Evolutionary conservation across 306 rosid genomes (phyloP), one percentile per base, ranked within the genome.

Genomic region (Cucumis melo): DNA sequence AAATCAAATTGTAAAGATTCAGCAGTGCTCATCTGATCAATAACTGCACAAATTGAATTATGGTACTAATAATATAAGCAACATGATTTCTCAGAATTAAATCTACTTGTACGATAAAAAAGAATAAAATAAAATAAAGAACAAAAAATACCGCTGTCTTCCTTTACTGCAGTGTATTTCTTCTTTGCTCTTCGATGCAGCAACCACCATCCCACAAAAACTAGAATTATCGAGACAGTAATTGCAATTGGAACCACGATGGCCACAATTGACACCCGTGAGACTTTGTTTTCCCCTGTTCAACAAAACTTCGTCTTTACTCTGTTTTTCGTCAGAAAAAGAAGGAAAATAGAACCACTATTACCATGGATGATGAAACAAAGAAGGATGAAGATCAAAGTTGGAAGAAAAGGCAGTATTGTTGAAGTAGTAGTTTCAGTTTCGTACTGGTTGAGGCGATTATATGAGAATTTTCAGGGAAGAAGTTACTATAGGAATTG

Each of bases 1-100:
- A 89, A 78, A 61, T 81, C 78, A 76, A 77, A 81, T 68, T 87
- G 88, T 63, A 87, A 66, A 24, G 82, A 83, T 36, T 87, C 91
- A 3, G 68, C 59, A 29, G 77, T 79, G 13, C 61, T 46, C 55
- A 32, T 23, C 32, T 39, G 56, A 44, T 77, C 34, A 20, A 32
- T 38, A 64, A 42, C 75, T 27, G 64, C 46, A 20, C 42, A 2
- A n/a, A 32, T 32, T 4, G 1, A n/a, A 32, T 32, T 4, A 39
- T 39, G 5, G 36, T 32, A 32, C 36, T 32, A 3, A 32, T 32
- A 32, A 32, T 32, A 32, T 3, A 32, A 2, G 36, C 36, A 39
- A 39, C 8, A 7, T 39, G 10, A 8, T 8, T 8, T 39, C 10
- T 7, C 7, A 39, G 8, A 39, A 8, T 7, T 5, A 39, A 39